Evolutionary conservation across 768 basidiomycete species (phyloP).

Genomic region (Paxillus ammoniavirescens): DNA sequence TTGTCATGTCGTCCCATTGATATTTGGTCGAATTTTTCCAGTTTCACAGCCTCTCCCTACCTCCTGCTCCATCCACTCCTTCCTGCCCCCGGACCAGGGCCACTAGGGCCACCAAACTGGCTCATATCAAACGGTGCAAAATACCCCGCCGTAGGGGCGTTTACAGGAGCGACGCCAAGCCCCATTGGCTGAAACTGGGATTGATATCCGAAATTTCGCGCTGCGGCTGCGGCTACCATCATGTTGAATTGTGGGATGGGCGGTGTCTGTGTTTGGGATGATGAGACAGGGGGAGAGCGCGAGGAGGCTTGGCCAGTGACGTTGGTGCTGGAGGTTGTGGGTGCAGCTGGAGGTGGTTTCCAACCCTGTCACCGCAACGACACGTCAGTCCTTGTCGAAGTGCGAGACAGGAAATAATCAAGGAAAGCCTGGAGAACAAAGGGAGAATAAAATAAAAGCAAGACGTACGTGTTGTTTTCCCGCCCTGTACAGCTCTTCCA

Average conservation of each 20-base stretch:
- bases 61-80: neutral
- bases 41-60: neutral
- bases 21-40: neutral
- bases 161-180: constrained; percentile 13
- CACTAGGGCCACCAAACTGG: constrained; percentile 9
- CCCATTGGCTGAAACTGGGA: constrained; percentile 22
- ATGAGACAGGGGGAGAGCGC: neutral
- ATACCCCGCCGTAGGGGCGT: constrained; percentile 16
- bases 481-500: constrained; percentile 82
- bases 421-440: too few relatives aligned
- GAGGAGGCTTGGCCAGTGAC: neutral
- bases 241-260: constrained; percentile 28
- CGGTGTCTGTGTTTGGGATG: constrained; percentile 1
- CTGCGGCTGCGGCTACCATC: constrained; percentile 23
- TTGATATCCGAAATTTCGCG: constrained; percentile 23
- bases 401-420: neutral
- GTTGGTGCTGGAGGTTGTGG: constrained; percentile 6
- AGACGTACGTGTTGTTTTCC: constrained; percentile 69
- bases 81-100: constrained; percentile 3
- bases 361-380: constrained; percentile 40
- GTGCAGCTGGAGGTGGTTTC: constrained; percentile 46
- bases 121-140: constrained; percentile 16
- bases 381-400: constrained; percentile 1
- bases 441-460: neutral
- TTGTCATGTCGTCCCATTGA: neutral